Conservation (phyloP, 495 filamentous ascomycete genomes). For the Penicillium pulvis region DNA sequence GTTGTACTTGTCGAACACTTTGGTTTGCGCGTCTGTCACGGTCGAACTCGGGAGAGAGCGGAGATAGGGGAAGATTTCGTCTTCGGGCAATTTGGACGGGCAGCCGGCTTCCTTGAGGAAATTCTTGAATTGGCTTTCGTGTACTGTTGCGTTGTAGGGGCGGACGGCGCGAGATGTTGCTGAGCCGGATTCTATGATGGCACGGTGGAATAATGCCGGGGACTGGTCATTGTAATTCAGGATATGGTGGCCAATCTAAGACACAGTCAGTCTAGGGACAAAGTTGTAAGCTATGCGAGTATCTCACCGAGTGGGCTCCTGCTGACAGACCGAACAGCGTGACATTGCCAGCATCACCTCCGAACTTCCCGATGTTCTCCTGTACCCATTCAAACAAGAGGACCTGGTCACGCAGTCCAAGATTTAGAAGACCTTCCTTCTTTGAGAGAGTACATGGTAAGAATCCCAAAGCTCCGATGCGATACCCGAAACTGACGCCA, state of each 20-base stretch:
- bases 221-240: conserved; percentile 47
- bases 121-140: conserved; percentile 60
- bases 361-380: conserved; percentile 59
- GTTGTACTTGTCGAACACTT: conserved; percentile 55
- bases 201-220: conserved; percentile 57
- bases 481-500: conserved; percentile 60
- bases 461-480: conserved; percentile 67
- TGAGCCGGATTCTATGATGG: conserved; percentile 65
- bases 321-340: conserved; percentile 66
- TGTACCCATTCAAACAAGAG: conserved; percentile 61
- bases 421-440: conserved; percentile 58
- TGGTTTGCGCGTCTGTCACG: conserved; percentile 51
- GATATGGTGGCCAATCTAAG: conserved; percentile 65
- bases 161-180: conserved; percentile 62
- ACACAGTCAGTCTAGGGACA: conserved; percentile 1
- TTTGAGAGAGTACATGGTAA: conserved; percentile 53
- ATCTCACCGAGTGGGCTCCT: conserved; percentile 59
- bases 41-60: conserved; percentile 47
- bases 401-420: conserved; percentile 65
- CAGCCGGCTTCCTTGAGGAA: conserved; percentile 53
- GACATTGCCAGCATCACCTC: conserved; percentile 62
- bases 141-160: conserved; percentile 55
- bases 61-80: conserved; percentile 52
- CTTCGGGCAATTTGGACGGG: conserved; percentile 34
- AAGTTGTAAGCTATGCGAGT: neutral